Base-by-base conservation (phyloP, 805 yeast species). In the Torulaspora indica region DNA sequence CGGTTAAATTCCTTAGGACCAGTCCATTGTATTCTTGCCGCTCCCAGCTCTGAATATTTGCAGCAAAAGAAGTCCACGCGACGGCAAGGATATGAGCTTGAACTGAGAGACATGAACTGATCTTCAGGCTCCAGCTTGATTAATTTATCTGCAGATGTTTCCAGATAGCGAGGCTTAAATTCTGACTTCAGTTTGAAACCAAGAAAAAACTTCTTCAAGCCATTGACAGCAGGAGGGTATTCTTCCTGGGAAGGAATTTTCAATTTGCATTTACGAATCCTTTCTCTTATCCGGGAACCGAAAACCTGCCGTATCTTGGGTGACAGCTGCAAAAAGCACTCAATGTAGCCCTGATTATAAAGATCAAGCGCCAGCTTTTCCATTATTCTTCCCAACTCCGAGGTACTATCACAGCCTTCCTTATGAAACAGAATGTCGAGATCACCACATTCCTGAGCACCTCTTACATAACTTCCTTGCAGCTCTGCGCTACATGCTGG, bases 1-100 rank as follows among this genome's bases (percentile, higher is more conserved):
- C 64, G 54, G 40, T 60, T 63, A 34, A 57, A 62, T 40, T 62
- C 66, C 15, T 51, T 53, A 7, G 64, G 57, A 3, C 68, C 68
- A 0, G 58, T 60, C 49, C 57, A 63, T 29, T 63, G 66, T n/a
- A 63, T 28, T 45, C 58, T 52, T 3, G 57, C 53, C 2, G 66
- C 58, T n/a, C 67, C 68, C 22, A 61, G 34, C 46, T 61, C 63
- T 3, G 60, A 53, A 61, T 62, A 63, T 42, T 47, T 54, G 40
- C 63, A 54, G 22, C 54, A 42, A 30, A 63, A 57, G 36, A 63
- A 61, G 47, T 63, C 68, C 6, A 63, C 48, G 31, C 68, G 46
- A 33, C 68, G 45, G 35, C 68, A 63, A 1, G 54, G 51, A 31
- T 41, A 45, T 12, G 37, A 35, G 7, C 27, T 25, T n/a, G 49